Percentiles rank a stretch among this genome's conserved stretches.
phyloP scores from a whole-genome alignment of 2,329 filamentous ascomycete genomes.

The Hymenoscyphus occultus region DNA sequence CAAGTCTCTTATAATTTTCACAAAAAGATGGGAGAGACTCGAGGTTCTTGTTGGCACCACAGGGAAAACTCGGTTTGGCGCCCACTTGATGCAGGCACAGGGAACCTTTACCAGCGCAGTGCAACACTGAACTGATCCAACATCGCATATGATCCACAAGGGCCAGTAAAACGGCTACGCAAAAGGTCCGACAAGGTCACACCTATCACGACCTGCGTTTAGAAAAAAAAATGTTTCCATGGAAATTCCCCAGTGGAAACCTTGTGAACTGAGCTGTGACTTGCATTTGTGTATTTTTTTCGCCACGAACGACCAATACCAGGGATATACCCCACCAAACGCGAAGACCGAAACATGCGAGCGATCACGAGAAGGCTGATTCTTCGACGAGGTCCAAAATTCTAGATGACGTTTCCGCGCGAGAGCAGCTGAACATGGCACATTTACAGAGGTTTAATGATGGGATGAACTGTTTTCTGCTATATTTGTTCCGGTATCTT shows the following conservation, averaged over 20 bases:
- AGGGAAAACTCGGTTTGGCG: neutral
- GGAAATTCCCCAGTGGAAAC: neutral
- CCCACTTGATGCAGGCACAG: neutral
- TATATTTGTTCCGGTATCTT: neutral
- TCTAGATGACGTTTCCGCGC: neutral
- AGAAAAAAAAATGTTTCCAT: neutral
- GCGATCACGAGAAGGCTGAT: conserved; percentile 1
- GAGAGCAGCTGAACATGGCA: neutral
- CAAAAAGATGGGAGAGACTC: neutral
- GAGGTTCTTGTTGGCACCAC: conserved; percentile 1
- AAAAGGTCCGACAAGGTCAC: neutral
- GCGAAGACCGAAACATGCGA: conserved; percentile 1
- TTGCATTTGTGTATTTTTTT: neutral
- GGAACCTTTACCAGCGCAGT: neutral
- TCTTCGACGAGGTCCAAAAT: neutral
- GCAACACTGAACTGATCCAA: neutral
- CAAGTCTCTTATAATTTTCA: neutral
- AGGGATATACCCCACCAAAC: neutral
- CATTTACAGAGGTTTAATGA: neutral
- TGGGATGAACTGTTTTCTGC: neutral
- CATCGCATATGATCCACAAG: neutral
- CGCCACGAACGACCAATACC: neutral
- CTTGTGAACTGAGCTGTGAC: neutral
- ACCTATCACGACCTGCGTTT: neutral
- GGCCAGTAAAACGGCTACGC: neutral